Percentiles rank a stretch among this genome's conserved stretches.
Conservation (phyloP, 345 rosid genomes). For the Aquilaria yunnanensis region DNA sequence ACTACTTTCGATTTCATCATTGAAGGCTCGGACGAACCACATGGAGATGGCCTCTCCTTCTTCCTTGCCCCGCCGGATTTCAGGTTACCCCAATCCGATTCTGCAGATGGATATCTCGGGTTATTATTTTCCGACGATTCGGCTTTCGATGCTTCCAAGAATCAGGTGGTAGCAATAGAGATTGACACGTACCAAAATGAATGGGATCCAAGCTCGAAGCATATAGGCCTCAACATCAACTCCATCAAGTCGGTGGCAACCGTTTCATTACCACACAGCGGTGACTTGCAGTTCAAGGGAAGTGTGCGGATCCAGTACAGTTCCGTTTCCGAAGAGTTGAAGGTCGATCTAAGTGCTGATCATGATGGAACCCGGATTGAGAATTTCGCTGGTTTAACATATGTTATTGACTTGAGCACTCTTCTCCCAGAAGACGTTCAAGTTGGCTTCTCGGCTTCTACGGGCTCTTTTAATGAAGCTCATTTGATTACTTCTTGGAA, state of each 20-base stretch:
- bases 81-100: neutral
- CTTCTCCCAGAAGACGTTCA: no score
- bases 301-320: no score
- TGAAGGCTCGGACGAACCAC: neutral
- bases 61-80: neutral
- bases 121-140: neutral
- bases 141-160: neutral
- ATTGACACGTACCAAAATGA: neutral
- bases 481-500: no score
- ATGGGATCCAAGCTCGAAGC: neutral
- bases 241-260: neutral
- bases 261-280: no score
- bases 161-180: conserved; percentile 2
- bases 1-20: conserved; percentile 2
- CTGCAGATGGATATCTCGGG: neutral
- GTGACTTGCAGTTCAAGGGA: no score
- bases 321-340: no score
- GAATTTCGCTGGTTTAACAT: no score
- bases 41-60: neutral
- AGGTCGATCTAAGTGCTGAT: no score
- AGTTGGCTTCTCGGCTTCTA: no score
- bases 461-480: no score
- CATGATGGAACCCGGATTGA: no score
- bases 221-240: neutral
- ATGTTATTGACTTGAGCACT: no score